These are phyloP conservation scores for Lipomyces sp. DNA, from an alignment of 805 yeast species.

Conservation along the genomic window DNA sequence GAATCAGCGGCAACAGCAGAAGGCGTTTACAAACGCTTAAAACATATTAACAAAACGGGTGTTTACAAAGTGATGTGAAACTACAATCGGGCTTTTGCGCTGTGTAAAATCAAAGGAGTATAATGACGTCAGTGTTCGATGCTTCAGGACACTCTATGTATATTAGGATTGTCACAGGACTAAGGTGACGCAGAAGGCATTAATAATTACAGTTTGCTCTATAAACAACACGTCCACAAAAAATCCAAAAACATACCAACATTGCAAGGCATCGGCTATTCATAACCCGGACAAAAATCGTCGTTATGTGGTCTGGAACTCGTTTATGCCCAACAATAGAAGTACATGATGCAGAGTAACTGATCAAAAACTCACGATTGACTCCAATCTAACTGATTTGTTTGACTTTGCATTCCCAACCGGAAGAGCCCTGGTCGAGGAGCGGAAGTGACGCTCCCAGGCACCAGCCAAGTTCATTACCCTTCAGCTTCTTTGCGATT, in stretches of 20 bases:
- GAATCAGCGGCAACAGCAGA: conserved; percentile 84
- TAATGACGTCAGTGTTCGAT: too few relatives aligned
- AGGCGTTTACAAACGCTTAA: conserved; percentile 16
- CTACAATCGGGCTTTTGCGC: background rate
- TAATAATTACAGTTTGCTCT: too few relatives aligned
- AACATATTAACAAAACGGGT: background rate
- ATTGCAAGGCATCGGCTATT: too few relatives aligned
- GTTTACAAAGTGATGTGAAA: background rate
- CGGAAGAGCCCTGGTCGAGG: conserved; percentile 61
- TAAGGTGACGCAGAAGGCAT: too few relatives aligned
- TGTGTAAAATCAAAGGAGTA: too few relatives aligned
- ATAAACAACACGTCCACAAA: too few relatives aligned
- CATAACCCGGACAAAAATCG: too few relatives aligned
- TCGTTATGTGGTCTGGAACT: background rate
- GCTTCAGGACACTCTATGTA: too few relatives aligned
- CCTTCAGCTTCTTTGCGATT: conserved; percentile 87
- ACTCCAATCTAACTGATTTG: conserved; percentile 20
- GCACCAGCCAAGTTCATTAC: conserved; percentile 98
- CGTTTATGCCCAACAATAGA: background rate
- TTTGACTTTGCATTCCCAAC: conserved; percentile 66
- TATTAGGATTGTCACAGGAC: too few relatives aligned
- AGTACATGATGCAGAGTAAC: background rate
- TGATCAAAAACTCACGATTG: background rate
- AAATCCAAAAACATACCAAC: too few relatives aligned
- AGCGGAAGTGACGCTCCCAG: conserved; percentile 95